Evolutionary conservation across 2,329 filamentous ascomycete species (phyloP).

Genomic region (Fusarium annulatum): DNA sequence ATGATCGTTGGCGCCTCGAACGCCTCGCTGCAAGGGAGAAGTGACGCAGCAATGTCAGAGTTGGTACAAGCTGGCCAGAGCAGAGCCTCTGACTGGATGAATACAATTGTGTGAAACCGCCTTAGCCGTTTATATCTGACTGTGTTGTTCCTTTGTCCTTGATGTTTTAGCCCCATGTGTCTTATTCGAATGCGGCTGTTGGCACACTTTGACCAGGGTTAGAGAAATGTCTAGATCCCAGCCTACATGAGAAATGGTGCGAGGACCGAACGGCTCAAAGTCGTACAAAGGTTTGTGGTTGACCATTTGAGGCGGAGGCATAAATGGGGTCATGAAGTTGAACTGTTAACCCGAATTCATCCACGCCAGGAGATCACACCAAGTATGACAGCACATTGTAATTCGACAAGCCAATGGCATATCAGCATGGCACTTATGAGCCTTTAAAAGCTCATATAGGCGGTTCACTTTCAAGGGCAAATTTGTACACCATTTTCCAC

Average conservation of each 20-base stretch:
- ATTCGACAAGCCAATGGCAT: constrained; percentile 14
- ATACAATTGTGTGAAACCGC: constrained; percentile 28
- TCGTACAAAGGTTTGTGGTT: constrained; percentile 27
- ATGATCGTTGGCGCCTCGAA: constrained; percentile 14
- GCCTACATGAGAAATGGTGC: constrained; percentile 38
- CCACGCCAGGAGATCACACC: background rate
- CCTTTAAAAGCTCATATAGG: background rate
- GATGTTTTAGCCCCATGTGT: constrained; percentile 2
- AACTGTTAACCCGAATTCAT: constrained; percentile 12
- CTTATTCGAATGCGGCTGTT: constrained; percentile 3
- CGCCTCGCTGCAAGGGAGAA: constrained; percentile 30
- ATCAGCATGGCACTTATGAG: constrained; percentile 6
- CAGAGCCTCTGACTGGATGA: constrained; percentile 28
- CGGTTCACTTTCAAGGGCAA: constrained; percentile 11
- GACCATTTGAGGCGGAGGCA: constrained; percentile 34
- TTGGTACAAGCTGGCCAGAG: constrained; percentile 33
- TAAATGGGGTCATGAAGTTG: constrained; percentile 36
- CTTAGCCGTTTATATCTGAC: constrained; percentile 27
- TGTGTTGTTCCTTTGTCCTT: constrained; percentile 23
- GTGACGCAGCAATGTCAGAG: constrained; percentile 34
- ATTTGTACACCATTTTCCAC: background rate
- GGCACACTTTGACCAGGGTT: constrained; percentile 2
- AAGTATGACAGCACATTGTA: constrained; percentile 25
- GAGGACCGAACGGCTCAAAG: constrained; percentile 24
- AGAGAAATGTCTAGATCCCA: constrained; percentile 27